Evolutionary conservation across 1,139 yeast species (phyloP).

Genomic region (Zygosaccharomyces pseudobailii): DNA sequence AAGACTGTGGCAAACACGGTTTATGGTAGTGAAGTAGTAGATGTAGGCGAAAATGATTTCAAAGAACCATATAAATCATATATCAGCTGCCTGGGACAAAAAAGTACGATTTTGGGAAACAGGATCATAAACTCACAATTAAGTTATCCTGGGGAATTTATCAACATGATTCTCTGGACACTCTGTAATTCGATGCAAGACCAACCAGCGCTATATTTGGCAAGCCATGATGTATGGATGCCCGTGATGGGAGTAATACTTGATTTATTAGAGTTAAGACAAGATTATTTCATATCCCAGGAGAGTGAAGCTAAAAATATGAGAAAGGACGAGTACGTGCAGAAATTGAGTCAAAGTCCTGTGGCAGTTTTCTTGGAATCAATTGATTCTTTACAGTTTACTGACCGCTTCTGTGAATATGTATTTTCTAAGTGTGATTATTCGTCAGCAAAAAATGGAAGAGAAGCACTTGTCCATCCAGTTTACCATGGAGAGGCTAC

Average conservation of each 20-base stretch:
- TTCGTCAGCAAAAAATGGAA: slow-evolving; percentile 3
- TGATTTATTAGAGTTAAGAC: slow-evolving; percentile 24
- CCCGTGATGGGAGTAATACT: slow-evolving; percentile 23
- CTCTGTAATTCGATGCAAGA: slow-evolving; percentile 22
- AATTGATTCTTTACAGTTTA: slow-evolving; percentile 17
- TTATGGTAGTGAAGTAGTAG: slow-evolving; percentile 4
- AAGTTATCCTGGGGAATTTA: slow-evolving; percentile 22
- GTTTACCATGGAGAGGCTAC: slow-evolving; percentile 21
- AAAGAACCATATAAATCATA: slow-evolving; percentile 24
- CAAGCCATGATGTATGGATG: slow-evolving; percentile 26
- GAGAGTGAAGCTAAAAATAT: slow-evolving; percentile 10
- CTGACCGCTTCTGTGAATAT: slow-evolving; percentile 19
- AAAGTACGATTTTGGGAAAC: slow-evolving; percentile 21
- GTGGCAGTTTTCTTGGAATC: slow-evolving; percentile 19
- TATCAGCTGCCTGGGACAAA: slow-evolving; percentile 22
- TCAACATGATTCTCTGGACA: slow-evolving; percentile 29
- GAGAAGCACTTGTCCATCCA: slow-evolving; percentile 15
- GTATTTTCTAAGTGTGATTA: slow-evolving; percentile 25
- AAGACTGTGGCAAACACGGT: slow-evolving; percentile 9
- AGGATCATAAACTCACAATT: slow-evolving; percentile 17
- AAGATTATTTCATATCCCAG: slow-evolving; percentile 21
- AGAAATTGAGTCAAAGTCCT: slow-evolving; percentile 23
- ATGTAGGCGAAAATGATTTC: slow-evolving; percentile 3
- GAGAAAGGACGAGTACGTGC: slow-evolving; percentile 7
- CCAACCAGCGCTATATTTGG: slow-evolving; percentile 11